Evolutionary conservation across 371 early-diverging fungal genomes (phyloP).

Genomic region (Ordospora pajunii): DNA sequence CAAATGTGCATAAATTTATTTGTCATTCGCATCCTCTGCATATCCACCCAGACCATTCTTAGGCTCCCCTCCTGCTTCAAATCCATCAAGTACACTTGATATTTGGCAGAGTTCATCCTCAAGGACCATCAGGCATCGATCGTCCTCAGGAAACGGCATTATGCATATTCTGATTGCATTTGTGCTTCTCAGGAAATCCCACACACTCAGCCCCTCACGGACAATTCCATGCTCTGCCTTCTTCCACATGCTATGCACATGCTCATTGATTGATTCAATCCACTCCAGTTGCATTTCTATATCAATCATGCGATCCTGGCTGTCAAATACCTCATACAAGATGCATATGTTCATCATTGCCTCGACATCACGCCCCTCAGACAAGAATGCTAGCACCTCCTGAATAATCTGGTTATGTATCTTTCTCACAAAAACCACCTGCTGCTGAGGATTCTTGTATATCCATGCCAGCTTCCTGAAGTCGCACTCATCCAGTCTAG

Average conservation of each 20-base stretch:
- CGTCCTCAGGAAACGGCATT: constrained; percentile 5
- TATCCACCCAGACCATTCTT: too few relatives aligned
- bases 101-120: background rate
- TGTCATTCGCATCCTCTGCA: too few relatives aligned
- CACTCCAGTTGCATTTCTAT: background rate
- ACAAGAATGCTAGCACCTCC: background rate
- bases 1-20: too few relatives aligned
- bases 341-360: background rate
- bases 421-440: background rate
- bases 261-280: background rate
- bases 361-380: background rate
- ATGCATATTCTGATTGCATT: background rate
- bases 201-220: background rate
- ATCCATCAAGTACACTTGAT: background rate
- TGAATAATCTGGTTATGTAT: background rate
- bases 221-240: background rate
- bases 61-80: too few relatives aligned
- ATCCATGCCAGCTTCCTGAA: background rate
- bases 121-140: background rate
- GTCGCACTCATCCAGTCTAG: background rate
- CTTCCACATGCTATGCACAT: background rate
- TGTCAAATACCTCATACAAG: background rate
- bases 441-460: constrained; percentile 3
- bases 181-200: background rate
- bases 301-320: background rate